Conservation (phyloP, 106 monocot species). For the Alisma plantagoaquatica region DNA sequence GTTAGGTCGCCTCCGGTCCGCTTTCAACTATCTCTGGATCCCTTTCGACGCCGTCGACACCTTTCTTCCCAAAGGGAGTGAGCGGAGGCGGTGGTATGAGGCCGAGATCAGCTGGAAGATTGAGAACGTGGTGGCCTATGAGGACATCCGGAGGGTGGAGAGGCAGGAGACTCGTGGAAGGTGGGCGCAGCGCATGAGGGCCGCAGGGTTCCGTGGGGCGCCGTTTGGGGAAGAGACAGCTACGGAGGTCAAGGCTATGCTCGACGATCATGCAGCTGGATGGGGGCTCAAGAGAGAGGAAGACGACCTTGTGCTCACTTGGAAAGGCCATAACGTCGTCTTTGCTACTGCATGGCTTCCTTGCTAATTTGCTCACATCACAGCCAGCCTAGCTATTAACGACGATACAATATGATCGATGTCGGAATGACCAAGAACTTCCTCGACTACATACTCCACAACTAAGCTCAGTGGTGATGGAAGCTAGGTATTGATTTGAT, state of each 20-base stretch:
- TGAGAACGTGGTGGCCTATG: constrained; percentile 74
- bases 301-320: constrained; percentile 61
- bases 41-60: constrained; percentile 80
- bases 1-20: constrained; percentile 49
- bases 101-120: constrained; percentile 76
- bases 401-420: too few species aligned
- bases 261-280: constrained; percentile 85
- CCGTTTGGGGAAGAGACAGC: constrained; percentile 65
- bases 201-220: constrained; percentile 49
- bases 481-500: too few species aligned
- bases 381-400: too few species aligned
- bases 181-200: constrained; percentile 77
- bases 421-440: too few species aligned
- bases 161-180: constrained; percentile 57
- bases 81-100: constrained; percentile 76
- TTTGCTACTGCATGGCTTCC: constrained; percentile 80
- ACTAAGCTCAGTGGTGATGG: too few species aligned
- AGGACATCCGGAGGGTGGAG: constrained; percentile 78
- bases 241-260: constrained; percentile 61
- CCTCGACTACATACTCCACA: too few species aligned
- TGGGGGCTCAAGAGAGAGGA: constrained; percentile 92
- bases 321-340: constrained; percentile 94
- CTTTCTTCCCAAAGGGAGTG: constrained; percentile 53
- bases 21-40: constrained; percentile 96
- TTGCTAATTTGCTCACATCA: too few species aligned